Base-by-base conservation (phyloP, 805 yeast genomes). In the Yarrowia phangngaensis region DNA sequence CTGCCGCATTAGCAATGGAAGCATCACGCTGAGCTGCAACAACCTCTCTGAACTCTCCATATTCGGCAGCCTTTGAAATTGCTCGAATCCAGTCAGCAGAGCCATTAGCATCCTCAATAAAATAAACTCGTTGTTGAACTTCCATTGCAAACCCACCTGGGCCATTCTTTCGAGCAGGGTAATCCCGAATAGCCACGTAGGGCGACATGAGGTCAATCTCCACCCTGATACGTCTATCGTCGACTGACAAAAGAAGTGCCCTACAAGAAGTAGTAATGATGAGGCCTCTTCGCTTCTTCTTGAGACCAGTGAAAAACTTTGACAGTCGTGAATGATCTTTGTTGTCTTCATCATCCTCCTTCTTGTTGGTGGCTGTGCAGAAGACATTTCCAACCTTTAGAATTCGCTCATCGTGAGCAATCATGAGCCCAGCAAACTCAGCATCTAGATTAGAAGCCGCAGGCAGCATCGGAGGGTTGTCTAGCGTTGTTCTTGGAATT, bases 401-500 rank as follows among this genome's bases (percentile, higher is more conserved):
- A 6, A 76, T 65, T 34, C 80, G 64, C 58, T 76, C 82, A 27
- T 71, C 71, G 7, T 68, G 62, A 43, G 69, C 68, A 12, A 57
- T 58, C 38, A 76, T 64, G 47, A 70, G 64, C 20, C 58, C 57
- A 8, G 67, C 62, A 75, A 77, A 76, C 17, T 78, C 78, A 4
- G 67, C 60, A 53, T 76, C 82, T 3, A 72, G 55, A 8, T 70
- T 59, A 1, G 73, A 63, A n/a, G 67, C 54, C 1, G 78, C 75
- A 6, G 72, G 67, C 3, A 70, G 67, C 14, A 20, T 16, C 8
- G 34, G 34, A 5, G 48, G 48, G 35, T 41, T 41, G 17, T 41
- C 48, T 26, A 41, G 48, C 22, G 20, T 29, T 5, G 26, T 20
- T 22, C 48, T 34, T 17, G 48, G 48, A n/a, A 29, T 27, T 22